phyloP scores from a whole-genome alignment of 2,329 filamentous ascomycete genomes.

The Dactylellina parvicollis region DNA sequence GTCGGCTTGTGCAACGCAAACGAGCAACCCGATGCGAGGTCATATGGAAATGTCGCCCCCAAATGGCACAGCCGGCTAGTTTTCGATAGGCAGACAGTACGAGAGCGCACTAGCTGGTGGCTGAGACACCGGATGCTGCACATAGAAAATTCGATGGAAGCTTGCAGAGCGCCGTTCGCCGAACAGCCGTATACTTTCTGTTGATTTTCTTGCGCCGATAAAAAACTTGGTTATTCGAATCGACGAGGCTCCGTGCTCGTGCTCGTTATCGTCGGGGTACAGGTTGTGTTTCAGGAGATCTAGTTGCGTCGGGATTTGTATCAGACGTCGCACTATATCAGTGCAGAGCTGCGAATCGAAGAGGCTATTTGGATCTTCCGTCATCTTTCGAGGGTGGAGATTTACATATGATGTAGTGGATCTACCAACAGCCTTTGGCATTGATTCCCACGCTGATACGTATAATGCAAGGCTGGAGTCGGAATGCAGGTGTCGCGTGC shows the following conservation, averaged over 20 bases:
- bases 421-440: not conserved
- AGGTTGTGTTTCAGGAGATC: no score
- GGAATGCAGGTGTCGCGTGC: not conserved
- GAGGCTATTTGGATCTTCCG: no score
- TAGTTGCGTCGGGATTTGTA: no score
- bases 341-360: no score
- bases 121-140: slow-evolving; percentile 23
- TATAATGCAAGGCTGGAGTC: not conserved
- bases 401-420: not conserved
- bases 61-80: slow-evolving; percentile 3
- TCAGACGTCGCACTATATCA: no score
- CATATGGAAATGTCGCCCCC: not conserved
- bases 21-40: slow-evolving; percentile 3
- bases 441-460: not conserved
- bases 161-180: not conserved
- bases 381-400: no score
- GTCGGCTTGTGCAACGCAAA: slow-evolving; percentile 3
- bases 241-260: no score
- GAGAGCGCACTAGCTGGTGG: not conserved
- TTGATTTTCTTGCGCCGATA: no score
- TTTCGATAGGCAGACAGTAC: slow-evolving; percentile 23
- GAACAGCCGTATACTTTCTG: not conserved
- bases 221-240: no score
- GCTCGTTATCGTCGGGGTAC: no score
- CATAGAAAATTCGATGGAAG: slow-evolving; percentile 5